A percentile compares a stretch with the other conserved stretches of the same genome.
Conservation (phyloP, 345 rosid species). For the Eucalyptus cloeziana region DNA sequence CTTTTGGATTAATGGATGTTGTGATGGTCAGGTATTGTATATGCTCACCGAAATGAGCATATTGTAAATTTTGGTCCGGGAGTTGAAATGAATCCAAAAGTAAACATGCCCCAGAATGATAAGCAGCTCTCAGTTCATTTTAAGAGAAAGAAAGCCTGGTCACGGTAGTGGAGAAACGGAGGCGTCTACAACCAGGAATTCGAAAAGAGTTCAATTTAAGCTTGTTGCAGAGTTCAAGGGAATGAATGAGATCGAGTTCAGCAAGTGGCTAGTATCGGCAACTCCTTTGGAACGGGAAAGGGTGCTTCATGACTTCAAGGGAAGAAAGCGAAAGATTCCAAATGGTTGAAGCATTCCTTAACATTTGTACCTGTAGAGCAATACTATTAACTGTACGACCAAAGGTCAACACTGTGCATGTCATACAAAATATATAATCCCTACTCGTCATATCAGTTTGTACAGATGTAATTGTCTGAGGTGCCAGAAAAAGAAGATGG, state of each 20-base stretch:
- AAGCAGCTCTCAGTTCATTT: neutral
- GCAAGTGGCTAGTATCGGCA: conserved; percentile 65
- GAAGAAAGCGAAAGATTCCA: conserved; percentile 11
- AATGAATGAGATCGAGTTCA: conserved; percentile 57
- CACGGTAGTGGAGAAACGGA: conserved; percentile 2
- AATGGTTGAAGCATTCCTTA: neutral
- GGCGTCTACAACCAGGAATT: conserved; percentile 7
- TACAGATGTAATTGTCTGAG: neutral
- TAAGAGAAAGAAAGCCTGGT: neutral
- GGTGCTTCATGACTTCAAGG: conserved; percentile 41
- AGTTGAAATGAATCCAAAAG: neutral
- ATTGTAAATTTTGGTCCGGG: conserved; percentile 39
- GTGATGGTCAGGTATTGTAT: conserved; percentile 42
- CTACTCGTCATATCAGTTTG: neutral
- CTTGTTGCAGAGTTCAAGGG: conserved; percentile 51
- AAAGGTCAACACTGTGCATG: neutral
- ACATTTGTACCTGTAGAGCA: neutral
- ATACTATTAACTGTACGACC: neutral
- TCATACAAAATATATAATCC: neutral
- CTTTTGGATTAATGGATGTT: neutral
- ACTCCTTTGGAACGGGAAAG: conserved; percentile 32
- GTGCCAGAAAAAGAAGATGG: neutral
- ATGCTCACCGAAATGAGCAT: conserved; percentile 78
- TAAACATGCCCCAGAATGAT: neutral
- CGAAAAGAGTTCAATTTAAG: conserved; percentile 33